Evolutionary conservation across 306 rosid genomes (phyloP).

Genomic region (Nissolia schottii): DNA sequence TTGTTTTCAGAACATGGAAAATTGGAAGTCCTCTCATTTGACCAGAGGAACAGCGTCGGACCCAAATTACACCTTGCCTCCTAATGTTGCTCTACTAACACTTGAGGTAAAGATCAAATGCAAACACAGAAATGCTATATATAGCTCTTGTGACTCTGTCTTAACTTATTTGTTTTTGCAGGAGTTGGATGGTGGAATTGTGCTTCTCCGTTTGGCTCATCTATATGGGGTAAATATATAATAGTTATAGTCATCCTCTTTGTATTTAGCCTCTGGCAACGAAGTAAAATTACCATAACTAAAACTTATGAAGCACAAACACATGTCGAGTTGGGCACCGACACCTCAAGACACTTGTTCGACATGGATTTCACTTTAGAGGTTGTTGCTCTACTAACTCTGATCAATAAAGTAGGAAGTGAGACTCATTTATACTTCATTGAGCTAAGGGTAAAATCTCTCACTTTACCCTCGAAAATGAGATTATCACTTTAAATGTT

Average conservation of each 20-base stretch:
- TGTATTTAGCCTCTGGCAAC: not conserved
- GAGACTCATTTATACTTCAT: too few species aligned
- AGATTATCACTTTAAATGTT: too few species aligned
- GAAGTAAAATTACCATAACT: not conserved
- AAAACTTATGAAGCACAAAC: too few species aligned
- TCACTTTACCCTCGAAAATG: too few species aligned
- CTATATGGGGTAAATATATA: conserved; percentile 62
- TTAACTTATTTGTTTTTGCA: conserved; percentile 27
- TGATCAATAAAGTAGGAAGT: too few species aligned
- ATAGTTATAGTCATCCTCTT: not conserved
- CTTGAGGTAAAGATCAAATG: conserved; percentile 62
- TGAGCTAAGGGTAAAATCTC: too few species aligned
- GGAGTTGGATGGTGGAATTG: conserved; percentile 75
- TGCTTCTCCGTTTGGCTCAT: conserved; percentile 85
- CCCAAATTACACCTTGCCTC: conserved; percentile 67
- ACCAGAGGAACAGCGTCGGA: conserved; percentile 50
- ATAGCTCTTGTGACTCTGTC: not conserved
- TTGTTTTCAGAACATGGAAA: conserved; percentile 46
- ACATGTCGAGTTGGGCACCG: too few species aligned
- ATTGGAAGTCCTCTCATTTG: conserved; percentile 63
- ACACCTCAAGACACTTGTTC: too few species aligned
- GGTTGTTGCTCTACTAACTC: too few species aligned
- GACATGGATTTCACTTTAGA: too few species aligned
- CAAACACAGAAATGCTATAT: not conserved
- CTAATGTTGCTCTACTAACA: conserved; percentile 75